Evolutionary conservation across 2,329 filamentous ascomycete species (phyloP).

Genomic region (Byssochlamys sp.): DNA sequence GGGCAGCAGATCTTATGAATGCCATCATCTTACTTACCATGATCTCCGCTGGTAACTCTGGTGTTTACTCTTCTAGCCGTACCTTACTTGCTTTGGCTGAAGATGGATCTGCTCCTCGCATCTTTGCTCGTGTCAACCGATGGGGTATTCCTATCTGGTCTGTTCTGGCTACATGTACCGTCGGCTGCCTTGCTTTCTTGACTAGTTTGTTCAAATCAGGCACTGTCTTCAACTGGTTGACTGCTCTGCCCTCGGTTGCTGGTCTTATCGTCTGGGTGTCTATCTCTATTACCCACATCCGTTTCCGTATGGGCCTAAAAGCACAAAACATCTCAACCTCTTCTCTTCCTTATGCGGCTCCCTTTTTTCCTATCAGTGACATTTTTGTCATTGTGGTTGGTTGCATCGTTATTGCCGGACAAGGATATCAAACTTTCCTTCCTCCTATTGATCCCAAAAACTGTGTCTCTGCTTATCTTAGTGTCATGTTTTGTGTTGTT

Average conservation of each 20-base stretch:
- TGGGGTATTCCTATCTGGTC: conserved; percentile 53
- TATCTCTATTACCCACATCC: conserved; percentile 34
- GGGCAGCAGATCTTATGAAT: conserved; percentile 67
- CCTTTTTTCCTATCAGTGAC: conserved; percentile 46
- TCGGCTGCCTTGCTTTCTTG: conserved; percentile 41
- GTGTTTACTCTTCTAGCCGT: conserved; percentile 67
- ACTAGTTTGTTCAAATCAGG: conserved; percentile 22
- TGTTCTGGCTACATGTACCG: conserved; percentile 59
- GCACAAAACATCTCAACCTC: conserved; percentile 27
- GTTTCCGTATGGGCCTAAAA: conserved; percentile 31
- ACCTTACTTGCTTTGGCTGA: conserved; percentile 69
- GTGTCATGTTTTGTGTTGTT: too few species aligned
- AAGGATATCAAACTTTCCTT: too few species aligned
- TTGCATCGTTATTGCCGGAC: too few species aligned
- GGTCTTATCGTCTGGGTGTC: conserved; percentile 33
- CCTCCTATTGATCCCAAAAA: too few species aligned
- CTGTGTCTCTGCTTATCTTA: too few species aligned
- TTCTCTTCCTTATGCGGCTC: conserved; percentile 40
- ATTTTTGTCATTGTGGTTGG: too few species aligned
- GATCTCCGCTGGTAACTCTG: conserved; percentile 61
- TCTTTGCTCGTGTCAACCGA: conserved; percentile 59
- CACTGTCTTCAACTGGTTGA: conserved; percentile 21
- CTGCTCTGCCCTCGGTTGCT: conserved; percentile 19
- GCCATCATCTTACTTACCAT: conserved; percentile 67
- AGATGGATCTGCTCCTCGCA: conserved; percentile 58